Percentiles rank a stretch among this genome's conserved stretches.
phyloP scores from a whole-genome alignment of 2,329 filamentous ascomycete species.

The Pseudodiploospora longispora region DNA sequence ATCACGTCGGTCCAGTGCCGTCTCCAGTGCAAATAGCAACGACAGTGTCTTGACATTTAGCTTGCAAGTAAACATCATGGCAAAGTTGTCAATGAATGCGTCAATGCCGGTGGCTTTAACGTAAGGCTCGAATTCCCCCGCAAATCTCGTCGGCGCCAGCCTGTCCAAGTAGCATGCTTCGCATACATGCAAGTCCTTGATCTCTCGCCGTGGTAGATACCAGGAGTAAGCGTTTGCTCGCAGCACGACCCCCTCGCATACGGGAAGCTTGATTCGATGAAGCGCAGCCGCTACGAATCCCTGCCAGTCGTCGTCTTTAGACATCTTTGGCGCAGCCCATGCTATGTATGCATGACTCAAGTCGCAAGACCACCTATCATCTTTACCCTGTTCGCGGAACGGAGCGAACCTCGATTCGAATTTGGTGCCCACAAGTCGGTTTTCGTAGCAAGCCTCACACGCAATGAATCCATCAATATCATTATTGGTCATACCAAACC shows the following conservation, averaged over 20 bases:
- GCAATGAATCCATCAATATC: constrained; percentile 25
- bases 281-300: constrained; percentile 18
- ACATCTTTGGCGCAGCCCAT: constrained; percentile 12
- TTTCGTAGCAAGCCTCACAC: constrained; percentile 31
- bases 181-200: constrained; percentile 22
- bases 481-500: constrained; percentile 20
- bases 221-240: constrained; percentile 17
- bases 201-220: constrained; percentile 15
- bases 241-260: constrained; percentile 20
- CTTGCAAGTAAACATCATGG: constrained; percentile 17
- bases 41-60: constrained; percentile 14
- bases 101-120: constrained; percentile 14
- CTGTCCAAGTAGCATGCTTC: constrained; percentile 28
- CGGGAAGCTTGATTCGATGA: constrained; percentile 16
- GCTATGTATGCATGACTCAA: constrained; percentile 18
- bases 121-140: constrained; percentile 17
- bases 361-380: constrained; percentile 27
- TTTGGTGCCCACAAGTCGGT: constrained; percentile 18
- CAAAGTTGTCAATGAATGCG: constrained; percentile 14
- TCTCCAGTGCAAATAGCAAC: constrained; percentile 17
- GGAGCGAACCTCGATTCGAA: constrained; percentile 24
- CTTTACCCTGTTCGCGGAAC: constrained; percentile 14
- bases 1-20: constrained; percentile 16
- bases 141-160: constrained; percentile 21
- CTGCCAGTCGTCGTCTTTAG: constrained; percentile 20